phyloP scores from a whole-genome alignment of 306 rosid genomes.

The Coriaria nepalensis region DNA sequence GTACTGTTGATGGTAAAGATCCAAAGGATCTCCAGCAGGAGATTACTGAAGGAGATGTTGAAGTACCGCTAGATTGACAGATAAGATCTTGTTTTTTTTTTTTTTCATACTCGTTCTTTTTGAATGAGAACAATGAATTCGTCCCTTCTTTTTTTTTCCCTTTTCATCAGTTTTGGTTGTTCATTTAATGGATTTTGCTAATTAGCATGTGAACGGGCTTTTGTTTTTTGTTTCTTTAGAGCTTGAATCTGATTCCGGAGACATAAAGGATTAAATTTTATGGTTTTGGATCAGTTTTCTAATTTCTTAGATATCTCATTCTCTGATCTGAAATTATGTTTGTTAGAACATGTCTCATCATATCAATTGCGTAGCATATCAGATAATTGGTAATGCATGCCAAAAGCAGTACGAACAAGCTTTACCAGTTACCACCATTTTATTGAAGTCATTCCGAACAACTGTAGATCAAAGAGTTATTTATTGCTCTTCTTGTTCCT shows the following conservation, averaged over 20 bases:
- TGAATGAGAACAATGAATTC: background rate
- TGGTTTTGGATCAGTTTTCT: background rate
- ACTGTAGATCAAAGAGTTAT: no score
- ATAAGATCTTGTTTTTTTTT: background rate
- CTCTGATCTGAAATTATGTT: no score
- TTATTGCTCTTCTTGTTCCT: no score
- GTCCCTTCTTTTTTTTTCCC: constrained; percentile 4
- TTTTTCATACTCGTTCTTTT: background rate
- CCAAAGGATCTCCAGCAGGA: constrained; percentile 77
- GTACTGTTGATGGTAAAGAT: constrained; percentile 73
- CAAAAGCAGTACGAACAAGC: no score
- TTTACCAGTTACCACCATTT: no score
- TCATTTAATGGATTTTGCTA: background rate
- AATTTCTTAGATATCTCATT: background rate
- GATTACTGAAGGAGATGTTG: constrained; percentile 57
- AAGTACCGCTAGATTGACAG: constrained; percentile 45
- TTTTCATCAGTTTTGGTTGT: constrained; percentile 21
- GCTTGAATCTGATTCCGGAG: background rate
- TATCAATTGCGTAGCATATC: no score
- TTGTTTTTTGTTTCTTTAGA: background rate
- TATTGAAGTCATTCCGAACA: no score
- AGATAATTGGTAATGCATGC: no score
- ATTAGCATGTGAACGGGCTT: constrained; percentile 1
- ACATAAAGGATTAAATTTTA: constrained; percentile 3
- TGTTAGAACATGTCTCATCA: background rate